phyloP scores from a whole-genome alignment of 139 green algal species.

The Closterium sp. region DNA sequence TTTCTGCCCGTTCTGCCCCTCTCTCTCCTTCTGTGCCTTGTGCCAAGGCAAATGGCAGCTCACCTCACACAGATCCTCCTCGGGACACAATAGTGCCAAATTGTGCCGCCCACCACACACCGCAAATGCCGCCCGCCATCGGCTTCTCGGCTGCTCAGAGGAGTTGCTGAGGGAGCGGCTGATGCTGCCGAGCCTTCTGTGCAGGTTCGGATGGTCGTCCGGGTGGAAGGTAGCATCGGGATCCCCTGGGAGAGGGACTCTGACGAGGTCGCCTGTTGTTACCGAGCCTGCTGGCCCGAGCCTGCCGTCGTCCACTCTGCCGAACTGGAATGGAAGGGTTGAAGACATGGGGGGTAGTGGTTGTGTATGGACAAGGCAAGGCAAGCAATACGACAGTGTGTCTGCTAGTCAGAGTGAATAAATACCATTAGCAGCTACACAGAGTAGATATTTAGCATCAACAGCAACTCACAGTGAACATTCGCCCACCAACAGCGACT shows the following conservation, averaged over 20 bases:
- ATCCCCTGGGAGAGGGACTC: conserved; percentile 12
- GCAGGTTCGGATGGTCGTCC: background rate
- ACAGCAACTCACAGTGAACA: conserved; percentile 9
- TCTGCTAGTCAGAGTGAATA: no score
- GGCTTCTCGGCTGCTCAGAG: background rate
- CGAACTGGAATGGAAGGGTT: conserved; percentile 36
- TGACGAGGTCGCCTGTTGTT: conserved; percentile 28
- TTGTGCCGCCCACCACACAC: conserved; percentile 36
- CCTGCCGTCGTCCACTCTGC: conserved; percentile 35
- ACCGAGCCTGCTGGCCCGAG: conserved; percentile 16
- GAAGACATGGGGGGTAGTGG: background rate
- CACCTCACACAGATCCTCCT: background rate
- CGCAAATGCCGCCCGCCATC: conserved; percentile 25
- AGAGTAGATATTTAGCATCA: no score
- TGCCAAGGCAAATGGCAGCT: conserved; percentile 8
- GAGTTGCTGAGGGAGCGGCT: background rate
- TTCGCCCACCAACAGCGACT: conserved; percentile 19
- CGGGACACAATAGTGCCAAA: conserved; percentile 18
- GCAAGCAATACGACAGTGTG: no score
- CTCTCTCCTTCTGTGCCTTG: background rate
- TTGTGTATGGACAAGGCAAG: background rate
- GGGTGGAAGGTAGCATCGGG: background rate
- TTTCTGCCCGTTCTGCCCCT: background rate
- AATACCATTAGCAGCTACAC: no score
- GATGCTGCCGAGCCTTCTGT: background rate